Conservation (phyloP, 345 rosid genomes). For the Diplotaxis tenuifolia region DNA sequence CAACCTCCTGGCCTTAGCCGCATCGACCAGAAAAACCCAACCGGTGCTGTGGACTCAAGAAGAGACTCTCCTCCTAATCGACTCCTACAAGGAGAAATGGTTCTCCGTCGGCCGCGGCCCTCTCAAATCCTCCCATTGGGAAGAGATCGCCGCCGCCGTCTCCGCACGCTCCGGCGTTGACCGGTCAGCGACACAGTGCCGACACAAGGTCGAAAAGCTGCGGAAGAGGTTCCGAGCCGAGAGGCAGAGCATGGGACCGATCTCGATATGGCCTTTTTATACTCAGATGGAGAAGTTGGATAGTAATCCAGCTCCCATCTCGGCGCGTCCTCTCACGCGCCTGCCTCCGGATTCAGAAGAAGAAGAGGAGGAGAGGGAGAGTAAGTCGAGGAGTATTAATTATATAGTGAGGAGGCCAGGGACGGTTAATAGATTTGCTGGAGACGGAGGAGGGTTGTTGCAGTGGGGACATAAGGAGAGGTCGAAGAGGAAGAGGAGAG, state of each 20-base stretch:
- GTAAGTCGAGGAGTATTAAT: too few relatives aligned
- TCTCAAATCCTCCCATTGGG: conserved; percentile 72
- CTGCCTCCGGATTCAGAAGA: conserved; percentile 6
- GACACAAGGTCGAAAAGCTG: conserved; percentile 88
- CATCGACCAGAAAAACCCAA: conserved; percentile 46
- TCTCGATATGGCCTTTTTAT: conserved; percentile 58
- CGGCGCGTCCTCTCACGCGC: conserved; percentile 48
- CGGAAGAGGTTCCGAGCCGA: conserved; percentile 64
- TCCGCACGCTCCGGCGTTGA: conserved; percentile 65
- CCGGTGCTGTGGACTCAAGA: conserved; percentile 70
- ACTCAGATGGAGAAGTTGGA: conserved; percentile 70
- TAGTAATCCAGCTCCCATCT: conserved; percentile 57
- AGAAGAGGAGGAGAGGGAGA: too few relatives aligned
- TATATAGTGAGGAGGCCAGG: too few relatives aligned
- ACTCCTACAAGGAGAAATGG: conserved; percentile 70
- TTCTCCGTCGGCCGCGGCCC: conserved; percentile 58
- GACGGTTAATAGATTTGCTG: background rate
- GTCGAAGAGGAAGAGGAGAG: conserved; percentile 31
- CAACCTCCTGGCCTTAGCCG: background rate
- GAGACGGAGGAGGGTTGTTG: background rate
- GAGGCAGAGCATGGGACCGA: conserved; percentile 38
- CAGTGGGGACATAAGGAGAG: conserved; percentile 34
- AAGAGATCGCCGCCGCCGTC: conserved; percentile 61
- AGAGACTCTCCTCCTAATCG: conserved; percentile 64
- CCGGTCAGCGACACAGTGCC: conserved; percentile 64